phyloP scores from a whole-genome alignment of 2,329 filamentous ascomycete genomes.

The Botrytis sinoallii region DNA sequence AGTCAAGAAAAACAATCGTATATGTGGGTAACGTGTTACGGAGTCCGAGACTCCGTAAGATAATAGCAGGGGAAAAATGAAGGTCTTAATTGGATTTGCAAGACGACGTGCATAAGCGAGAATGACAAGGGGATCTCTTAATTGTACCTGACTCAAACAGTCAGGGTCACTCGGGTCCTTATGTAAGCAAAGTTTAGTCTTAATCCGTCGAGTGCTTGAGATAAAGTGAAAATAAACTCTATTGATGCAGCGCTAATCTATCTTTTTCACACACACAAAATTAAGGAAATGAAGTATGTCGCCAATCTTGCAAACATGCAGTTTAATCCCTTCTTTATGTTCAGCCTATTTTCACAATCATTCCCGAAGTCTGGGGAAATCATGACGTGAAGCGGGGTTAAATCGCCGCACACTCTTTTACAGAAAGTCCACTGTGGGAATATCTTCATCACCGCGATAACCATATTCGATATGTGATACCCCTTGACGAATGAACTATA shows the following conservation, averaged over 20 bases:
- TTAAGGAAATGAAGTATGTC: not conserved
- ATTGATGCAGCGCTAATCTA: not conserved
- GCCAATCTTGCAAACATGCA: slow-evolving; percentile 15
- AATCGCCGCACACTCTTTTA: not conserved
- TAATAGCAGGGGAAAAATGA: not conserved
- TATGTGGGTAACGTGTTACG: slow-evolving; percentile 14
- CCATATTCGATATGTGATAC: not conserved
- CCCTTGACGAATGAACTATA: not conserved
- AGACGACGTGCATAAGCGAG: slow-evolving; percentile 21
- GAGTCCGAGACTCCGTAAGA: slow-evolving; percentile 7
- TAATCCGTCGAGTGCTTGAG: not conserved
- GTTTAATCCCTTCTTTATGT: not conserved
- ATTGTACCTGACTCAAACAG: slow-evolving; percentile 2
- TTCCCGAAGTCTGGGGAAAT: slow-evolving; percentile 19
- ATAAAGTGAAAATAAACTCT: not conserved
- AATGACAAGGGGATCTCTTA: not conserved
- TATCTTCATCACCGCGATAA: slow-evolving; percentile 10
- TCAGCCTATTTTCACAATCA: slow-evolving; percentile 8
- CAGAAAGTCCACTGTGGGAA: not conserved
- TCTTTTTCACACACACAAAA: not conserved
- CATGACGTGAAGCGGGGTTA: slow-evolving; percentile 15
- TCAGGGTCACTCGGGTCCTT: slow-evolving; percentile 7
- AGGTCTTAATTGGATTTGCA: slow-evolving; percentile 6
- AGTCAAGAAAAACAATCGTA: not conserved
- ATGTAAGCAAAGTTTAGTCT: slow-evolving; percentile 8